These are phyloP conservation scores for Mycena galericulata DNA, from an alignment of 768 basidiomycete genomes.

Conservation along the genomic window DNA sequence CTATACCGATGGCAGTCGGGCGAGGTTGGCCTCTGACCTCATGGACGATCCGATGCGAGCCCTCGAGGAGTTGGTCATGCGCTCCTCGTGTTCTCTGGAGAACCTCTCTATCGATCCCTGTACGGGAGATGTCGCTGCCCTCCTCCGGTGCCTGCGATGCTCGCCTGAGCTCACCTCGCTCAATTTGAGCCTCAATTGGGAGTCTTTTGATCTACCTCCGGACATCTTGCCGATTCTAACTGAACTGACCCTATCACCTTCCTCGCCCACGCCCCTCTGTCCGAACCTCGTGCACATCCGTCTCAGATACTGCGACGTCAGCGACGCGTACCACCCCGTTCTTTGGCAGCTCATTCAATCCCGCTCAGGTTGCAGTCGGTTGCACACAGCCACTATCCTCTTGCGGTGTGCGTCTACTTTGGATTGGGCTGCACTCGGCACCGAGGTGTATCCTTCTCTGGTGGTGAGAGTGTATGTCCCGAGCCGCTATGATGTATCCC, in stretches of 20 bases:
- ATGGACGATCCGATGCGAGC: background rate
- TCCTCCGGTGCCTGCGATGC: background rate
- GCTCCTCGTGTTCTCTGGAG: background rate
- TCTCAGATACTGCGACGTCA: background rate
- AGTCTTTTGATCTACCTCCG: background rate
- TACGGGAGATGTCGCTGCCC: background rate
- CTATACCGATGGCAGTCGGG: background rate
- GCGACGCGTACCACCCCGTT: background rate
- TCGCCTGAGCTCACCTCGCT: background rate
- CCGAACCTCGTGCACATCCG: background rate
- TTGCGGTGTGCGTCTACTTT: too few relatives aligned
- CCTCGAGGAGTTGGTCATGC: background rate
- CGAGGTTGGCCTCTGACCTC: background rate
- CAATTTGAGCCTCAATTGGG: background rate
- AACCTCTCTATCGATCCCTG: background rate
- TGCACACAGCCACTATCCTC: too few relatives aligned
- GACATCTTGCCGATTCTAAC: background rate
- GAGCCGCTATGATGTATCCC: too few relatives aligned
- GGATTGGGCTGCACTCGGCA: too few relatives aligned
- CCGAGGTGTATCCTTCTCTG: too few relatives aligned
- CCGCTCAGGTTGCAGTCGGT: too few relatives aligned
- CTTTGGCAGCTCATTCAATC: background rate
- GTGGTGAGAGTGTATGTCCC: too few relatives aligned
- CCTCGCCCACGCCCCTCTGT: background rate
- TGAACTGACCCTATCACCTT: background rate